phyloP scores from a whole-genome alignment of 1,284 basidiomycete genomes.

The Ustilago xerochloae region DNA sequence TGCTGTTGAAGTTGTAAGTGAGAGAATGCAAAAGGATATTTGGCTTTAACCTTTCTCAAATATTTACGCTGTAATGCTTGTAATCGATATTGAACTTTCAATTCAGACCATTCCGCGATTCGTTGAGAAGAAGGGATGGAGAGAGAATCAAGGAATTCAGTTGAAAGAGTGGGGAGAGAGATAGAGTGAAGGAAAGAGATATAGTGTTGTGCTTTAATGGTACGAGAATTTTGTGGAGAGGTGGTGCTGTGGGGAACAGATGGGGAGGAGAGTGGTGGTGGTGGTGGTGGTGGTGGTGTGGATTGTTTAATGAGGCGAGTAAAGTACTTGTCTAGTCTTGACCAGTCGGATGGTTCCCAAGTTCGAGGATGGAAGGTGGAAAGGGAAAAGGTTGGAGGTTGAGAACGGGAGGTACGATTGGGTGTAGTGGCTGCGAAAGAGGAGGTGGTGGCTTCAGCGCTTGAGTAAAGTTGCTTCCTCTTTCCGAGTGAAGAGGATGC shows the following conservation, averaged over 20 bases:
- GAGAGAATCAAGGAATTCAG: conserved; percentile 25
- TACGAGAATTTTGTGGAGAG: no score
- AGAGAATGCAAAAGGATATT: conserved; percentile 14
- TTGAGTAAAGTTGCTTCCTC: no score
- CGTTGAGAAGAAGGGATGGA: background rate
- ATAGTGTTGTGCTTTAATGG: conserved; percentile 3
- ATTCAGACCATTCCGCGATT: conserved; percentile 21
- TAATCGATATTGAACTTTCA: conserved; percentile 26
- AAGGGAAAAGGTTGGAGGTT: conserved; percentile 6
- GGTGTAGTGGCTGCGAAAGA: background rate
- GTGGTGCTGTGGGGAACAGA: background rate
- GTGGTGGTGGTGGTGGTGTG: conserved; percentile 3
- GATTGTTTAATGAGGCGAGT: conserved; percentile 14
- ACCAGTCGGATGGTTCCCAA: conserved; percentile 38
- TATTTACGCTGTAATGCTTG: conserved; percentile 44
- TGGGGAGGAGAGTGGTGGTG: conserved; percentile 3
- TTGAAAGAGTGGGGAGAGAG: conserved; percentile 2
- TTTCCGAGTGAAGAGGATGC: no score
- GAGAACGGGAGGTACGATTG: conserved; percentile 2
- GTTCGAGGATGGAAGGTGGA: conserved; percentile 15
- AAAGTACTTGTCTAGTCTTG: conserved; percentile 46
- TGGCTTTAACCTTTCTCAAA: conserved; percentile 18
- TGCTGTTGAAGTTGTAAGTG: no score
- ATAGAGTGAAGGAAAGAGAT: conserved; percentile 18
- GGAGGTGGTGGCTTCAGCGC: no score